Conservation (phyloP, 2,329 filamentous ascomycete genomes). For the Leptoxyphium fumago region DNA sequence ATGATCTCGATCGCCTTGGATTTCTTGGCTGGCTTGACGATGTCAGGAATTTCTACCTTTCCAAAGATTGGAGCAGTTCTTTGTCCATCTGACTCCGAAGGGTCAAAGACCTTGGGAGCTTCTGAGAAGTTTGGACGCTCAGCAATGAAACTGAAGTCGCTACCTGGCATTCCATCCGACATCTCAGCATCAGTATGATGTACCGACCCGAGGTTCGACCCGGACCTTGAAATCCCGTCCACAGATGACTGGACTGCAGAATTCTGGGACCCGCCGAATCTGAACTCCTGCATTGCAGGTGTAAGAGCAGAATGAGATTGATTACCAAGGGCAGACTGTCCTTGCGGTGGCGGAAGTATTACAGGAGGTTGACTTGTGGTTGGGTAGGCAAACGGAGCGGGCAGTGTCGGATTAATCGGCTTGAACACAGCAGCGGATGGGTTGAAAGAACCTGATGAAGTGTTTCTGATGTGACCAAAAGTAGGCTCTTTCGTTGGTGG, state of each 20-base stretch:
- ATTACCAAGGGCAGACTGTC: too few species aligned
- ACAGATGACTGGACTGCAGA: too few species aligned
- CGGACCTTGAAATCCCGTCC: slow-evolving; percentile 1
- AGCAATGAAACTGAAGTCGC: slow-evolving; percentile 24
- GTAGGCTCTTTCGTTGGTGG: not conserved
- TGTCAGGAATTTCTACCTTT: slow-evolving; percentile 44
- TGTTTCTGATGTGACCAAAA: slow-evolving; percentile 10
- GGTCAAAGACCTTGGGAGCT: slow-evolving; percentile 11
- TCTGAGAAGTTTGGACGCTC: slow-evolving; percentile 14
- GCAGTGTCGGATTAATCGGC: slow-evolving; percentile 7
- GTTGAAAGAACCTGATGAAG: slow-evolving; percentile 40
- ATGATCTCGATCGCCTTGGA: slow-evolving; percentile 78
- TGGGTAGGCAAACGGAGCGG: not conserved
- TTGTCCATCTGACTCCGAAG: slow-evolving; percentile 1
- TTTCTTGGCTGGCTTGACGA: slow-evolving; percentile 51
- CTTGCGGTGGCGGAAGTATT: too few species aligned
- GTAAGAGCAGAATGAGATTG: too few species aligned
- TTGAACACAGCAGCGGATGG: slow-evolving; percentile 33
- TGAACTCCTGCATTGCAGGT: too few species aligned
- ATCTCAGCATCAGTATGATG: not conserved
- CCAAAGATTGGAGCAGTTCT: slow-evolving; percentile 16
- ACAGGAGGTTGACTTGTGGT: not conserved
- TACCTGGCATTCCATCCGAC: slow-evolving; percentile 8
- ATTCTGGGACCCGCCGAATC: too few species aligned
- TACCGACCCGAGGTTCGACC: not conserved